Base-by-base conservation (phyloP, 2,329 filamentous ascomycete genomes). In the Cercospora janseana region DNA sequence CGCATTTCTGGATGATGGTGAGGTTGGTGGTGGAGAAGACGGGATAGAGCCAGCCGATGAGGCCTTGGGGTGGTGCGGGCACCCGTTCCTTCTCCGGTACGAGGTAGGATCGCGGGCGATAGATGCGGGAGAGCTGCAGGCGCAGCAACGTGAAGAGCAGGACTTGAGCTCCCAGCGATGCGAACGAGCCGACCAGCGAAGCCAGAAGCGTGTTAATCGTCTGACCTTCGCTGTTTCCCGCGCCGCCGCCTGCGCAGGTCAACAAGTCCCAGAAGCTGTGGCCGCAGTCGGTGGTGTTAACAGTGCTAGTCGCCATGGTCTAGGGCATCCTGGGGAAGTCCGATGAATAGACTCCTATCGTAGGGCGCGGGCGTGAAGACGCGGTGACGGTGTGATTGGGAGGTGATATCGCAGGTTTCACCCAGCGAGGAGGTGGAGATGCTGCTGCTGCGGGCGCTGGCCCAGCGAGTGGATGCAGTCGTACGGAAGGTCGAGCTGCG, bases 1-100 rank as follows among this genome's bases (percentile, higher is more conserved):
- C 93, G 60, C 92, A 96, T 70, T 96, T 95, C 46, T 92, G 86
- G 62, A 98, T 95, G 60, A 98, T 82, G 60, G 95, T 88, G 9
- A 88, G 88, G 79, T 75, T 82, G 69, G 72, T 88, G 72, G 73
- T 83, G 69, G 72, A 87, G 76, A 77, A 95, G 57, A 74, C 76
- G 3, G 79, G 77, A 10, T 66, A 64, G 41, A 80, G 69, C 79
- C 79, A 82, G 60, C 66, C 69, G 51, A 76, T 73, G 20, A 78
- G 74, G 66, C 69, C 79, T 65, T 60, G 71, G 0, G 87, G 86
- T 2, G 88, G 87, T 1, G 86, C 75, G n/a, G 85, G 79, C 6
- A 88, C 90, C 60, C 89, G 82, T 72, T 95, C 87, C 64, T 86
- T 82, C 70, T 93, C 86, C 5, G 89, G 87, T 0, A 94, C 90